phyloP scores from a whole-genome alignment of 768 basidiomycete species.

The Clathrus columnatus region DNA sequence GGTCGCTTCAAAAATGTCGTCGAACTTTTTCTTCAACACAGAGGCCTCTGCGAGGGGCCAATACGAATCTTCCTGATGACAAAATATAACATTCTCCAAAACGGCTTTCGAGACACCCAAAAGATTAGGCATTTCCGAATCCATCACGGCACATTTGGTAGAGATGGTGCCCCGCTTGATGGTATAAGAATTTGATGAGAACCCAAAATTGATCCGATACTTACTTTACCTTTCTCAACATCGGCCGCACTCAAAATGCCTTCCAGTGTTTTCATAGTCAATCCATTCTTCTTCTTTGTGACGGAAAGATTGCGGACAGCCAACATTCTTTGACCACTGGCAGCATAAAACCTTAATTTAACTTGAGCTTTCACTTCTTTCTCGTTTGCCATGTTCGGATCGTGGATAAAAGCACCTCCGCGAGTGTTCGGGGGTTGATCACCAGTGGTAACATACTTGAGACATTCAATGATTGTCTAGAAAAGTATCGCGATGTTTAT shows the following conservation, averaged over 20 bases:
- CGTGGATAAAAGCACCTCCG: slow-evolving; percentile 97
- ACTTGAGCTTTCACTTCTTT: slow-evolving; percentile 99
- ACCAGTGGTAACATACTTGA: slow-evolving; percentile 98
- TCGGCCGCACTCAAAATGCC: slow-evolving; percentile 75
- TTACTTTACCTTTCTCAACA: slow-evolving; percentile 66
- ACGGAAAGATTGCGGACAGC: slow-evolving; percentile 88
- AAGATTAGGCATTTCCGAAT: slow-evolving; percentile 84
- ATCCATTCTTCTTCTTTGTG: slow-evolving; percentile 82
- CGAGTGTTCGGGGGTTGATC: slow-evolving; percentile 96
- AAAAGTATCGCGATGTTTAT: background rate
- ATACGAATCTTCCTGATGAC: slow-evolving; percentile 97
- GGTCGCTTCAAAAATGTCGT: slow-evolving; percentile 98
- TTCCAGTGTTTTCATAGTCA: slow-evolving; percentile 98
- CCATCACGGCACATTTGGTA: slow-evolving; percentile 96
- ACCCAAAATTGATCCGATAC: slow-evolving; percentile 15
- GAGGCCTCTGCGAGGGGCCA: slow-evolving; percentile 94
- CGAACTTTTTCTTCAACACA: slow-evolving; percentile 95
- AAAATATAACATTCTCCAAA: slow-evolving; percentile 98
- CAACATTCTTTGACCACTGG: slow-evolving; percentile 84
- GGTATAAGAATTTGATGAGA: background rate
- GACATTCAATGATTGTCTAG: slow-evolving; percentile 92
- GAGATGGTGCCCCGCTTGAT: slow-evolving; percentile 79
- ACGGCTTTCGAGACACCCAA: slow-evolving; percentile 98
- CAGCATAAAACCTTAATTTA: slow-evolving; percentile 84
- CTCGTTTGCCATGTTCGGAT: slow-evolving; percentile 99